Evolutionary conservation across 2,329 filamentous ascomycete genomes (phyloP), one percentile per base, ranked within the genome.

Genomic region (Microdochium nivale): DNA sequence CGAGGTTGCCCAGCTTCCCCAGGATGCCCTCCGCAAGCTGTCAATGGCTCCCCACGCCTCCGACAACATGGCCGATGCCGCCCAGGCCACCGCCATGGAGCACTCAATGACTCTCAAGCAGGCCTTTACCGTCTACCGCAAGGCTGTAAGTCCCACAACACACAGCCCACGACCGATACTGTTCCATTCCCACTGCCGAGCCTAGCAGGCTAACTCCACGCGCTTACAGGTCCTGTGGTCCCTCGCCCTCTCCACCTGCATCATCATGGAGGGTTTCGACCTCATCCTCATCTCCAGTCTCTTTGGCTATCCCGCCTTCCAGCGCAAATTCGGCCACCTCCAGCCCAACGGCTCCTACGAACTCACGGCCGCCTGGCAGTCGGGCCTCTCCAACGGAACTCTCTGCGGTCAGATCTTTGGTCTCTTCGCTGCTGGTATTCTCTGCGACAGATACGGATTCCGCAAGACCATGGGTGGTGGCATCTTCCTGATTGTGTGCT

Each of bases 281-380:
- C 59, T 61, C 2, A 65, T 63, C n/a, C 54, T 70, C 1, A 56
- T 70, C 27, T 60, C 58, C 13, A 63, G 61, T 24, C 64, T 70
- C 52, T 67, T 60, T 48, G 66, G 56, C n/a, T 65, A 64, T 55
- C 63, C 44, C 16, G 60, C 21, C 58, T 66, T 54, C 53, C 52
- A 47, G 24, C 58, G 53, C 55, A 63, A 49, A 32, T 71, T 65
- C 50, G 67, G 67, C 10, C 50, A 37, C 19, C 21, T 35, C 23
- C 27, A 49, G n/a, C 35, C 19, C 7, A 54, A 66, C 49, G 64
- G 60, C 8, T 56, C 57, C 7, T 70, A 71, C 50, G 61, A 70
- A 52, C 59, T 75, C 33, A 61, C 66, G 4, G 67, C 67, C 1
- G 55, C 65, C 14, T 75, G 73, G 72, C 71, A 74, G 55, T 63